Evolutionary conservation across 768 basidiomycete genomes (phyloP).

Genomic region (Clitopilus hobsonii): DNA sequence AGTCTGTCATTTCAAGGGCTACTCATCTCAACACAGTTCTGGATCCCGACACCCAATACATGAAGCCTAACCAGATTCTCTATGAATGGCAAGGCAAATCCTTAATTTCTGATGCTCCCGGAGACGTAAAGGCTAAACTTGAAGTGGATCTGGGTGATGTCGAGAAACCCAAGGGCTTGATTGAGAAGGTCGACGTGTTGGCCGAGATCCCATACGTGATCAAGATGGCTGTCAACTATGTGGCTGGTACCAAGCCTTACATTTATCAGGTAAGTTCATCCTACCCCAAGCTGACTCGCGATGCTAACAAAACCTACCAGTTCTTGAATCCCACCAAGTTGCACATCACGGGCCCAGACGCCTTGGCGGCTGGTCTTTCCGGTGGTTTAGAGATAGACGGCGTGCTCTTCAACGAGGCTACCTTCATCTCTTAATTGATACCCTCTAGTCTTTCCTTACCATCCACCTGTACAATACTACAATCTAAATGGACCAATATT

Average conservation of each 20-base stretch:
- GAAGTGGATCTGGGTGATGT: slow-evolving; percentile 54
- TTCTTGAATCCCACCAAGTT: slow-evolving; percentile 45
- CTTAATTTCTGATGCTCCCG: slow-evolving; percentile 44
- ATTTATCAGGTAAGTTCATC: slow-evolving; percentile 74
- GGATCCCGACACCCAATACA: slow-evolving; percentile 83
- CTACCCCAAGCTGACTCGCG: slow-evolving; percentile 9
- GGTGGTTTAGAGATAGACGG: slow-evolving; percentile 56
- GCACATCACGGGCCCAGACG: slow-evolving; percentile 37
- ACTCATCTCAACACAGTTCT: slow-evolving; percentile 53
- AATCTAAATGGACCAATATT: not conserved
- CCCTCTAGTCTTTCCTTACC: not conserved
- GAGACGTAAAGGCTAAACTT: slow-evolving; percentile 52
- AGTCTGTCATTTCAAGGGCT: slow-evolving; percentile 57
- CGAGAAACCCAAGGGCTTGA: slow-evolving; percentile 61
- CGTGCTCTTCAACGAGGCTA: slow-evolving; percentile 79
- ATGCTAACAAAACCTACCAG: slow-evolving; percentile 20
- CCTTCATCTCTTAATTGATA: slow-evolving; percentile 66
- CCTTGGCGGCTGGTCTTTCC: slow-evolving; percentile 32
- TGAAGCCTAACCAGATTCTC: slow-evolving; percentile 59
- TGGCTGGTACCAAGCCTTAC: slow-evolving; percentile 89
- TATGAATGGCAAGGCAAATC: slow-evolving; percentile 81
- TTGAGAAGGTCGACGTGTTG: slow-evolving; percentile 92
- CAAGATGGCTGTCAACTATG: slow-evolving; percentile 90
- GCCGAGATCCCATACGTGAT: slow-evolving; percentile 92
- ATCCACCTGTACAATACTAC: not conserved